Evolutionary conservation across 2,329 filamentous ascomycete species (phyloP), one percentile per base, ranked within the genome.

Genomic region (Exophiala oligosperma): DNA sequence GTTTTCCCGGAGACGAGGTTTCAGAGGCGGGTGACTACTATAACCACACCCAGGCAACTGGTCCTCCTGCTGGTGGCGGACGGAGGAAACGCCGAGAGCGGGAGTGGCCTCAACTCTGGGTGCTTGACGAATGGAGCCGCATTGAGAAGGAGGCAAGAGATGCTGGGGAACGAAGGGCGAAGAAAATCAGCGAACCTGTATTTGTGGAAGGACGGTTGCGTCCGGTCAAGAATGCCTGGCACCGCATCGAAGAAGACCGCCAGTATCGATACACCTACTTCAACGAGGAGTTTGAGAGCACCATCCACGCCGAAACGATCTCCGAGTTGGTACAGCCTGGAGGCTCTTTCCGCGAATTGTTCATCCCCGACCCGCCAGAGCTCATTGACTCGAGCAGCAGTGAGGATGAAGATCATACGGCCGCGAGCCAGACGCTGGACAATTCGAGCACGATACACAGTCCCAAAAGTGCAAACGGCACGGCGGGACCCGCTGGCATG

Each of bases 241-340:
- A 91, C 71, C 84, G 89, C 40, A 86, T 90, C 53, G 90, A 94
- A 63, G 92, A 96, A 60, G 93, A 97, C 64, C 86, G 88, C 0
- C 94, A 94, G 0, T 97, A 95, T 72, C 85, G 94, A 26, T 99
- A 97, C 72, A 97, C 94, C 0, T 99, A 99, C 73, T 99, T 99
- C 81, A 97, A 97, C 73, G 94, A 97, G 71, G 91, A 96, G 63
- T 91, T 97, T 56, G 89, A 91, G 68, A 95, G 90, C 72, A 99
- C 94, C 0, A 95, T 99, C 61, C 94, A 99, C 73, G 94, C 92
- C 60, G 91, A 96, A 73, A 94, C 89, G 0, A 96, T 99, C 57
- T 96, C 92, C 2, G 94, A 97, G 71, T 82, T 99, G 21, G 83
- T 95, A 7, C 92, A 96, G 66, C 87, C 90, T 0, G 94, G 91